phyloP scores from a whole-genome alignment of 2,329 filamentous ascomycete genomes.

The Claviceps capensis region DNA sequence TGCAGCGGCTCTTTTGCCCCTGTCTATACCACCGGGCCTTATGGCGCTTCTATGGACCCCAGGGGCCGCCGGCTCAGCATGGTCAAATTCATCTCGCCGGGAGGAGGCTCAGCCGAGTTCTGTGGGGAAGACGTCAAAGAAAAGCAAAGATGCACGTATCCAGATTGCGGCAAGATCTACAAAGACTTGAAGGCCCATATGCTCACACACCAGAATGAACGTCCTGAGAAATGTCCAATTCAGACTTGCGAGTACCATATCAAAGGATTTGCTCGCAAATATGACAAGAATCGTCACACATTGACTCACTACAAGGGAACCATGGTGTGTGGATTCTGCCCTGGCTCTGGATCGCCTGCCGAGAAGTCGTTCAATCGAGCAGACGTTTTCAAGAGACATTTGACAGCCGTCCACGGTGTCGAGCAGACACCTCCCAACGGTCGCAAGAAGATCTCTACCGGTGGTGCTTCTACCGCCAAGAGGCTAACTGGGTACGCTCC shows the following conservation, averaged over 20 bases:
- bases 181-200: conserved; percentile 90
- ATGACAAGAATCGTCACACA: conserved; percentile 92
- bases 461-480: conserved; percentile 35
- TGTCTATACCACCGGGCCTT: conserved; percentile 39
- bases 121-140: conserved; percentile 53
- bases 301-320: conserved; percentile 94
- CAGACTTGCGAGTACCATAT: conserved; percentile 80
- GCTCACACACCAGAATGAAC: conserved; percentile 82
- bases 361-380: conserved; percentile 95
- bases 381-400: conserved; percentile 88
- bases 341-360: conserved; percentile 71
- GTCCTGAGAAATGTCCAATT: conserved; percentile 90
- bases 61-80: conserved; percentile 51
- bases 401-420: conserved; percentile 81
- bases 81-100: conserved; percentile 52
- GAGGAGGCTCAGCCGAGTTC: conserved; percentile 40
- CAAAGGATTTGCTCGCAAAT: conserved; percentile 89
- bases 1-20: conserved; percentile 38
- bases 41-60: conserved; percentile 29
- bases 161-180: conserved; percentile 74
- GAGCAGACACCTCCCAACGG: conserved; percentile 89
- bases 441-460: conserved; percentile 50
- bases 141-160: conserved; percentile 62
- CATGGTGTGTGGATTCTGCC: conserved; percentile 93
- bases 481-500: conserved; percentile 58